A percentile compares a stretch with the other conserved stretches of the same genome.
These are phyloP conservation scores for Phtheirospermum japonicum DNA, from an alignment of 257 asterid species.

Conservation along the genomic window DNA sequence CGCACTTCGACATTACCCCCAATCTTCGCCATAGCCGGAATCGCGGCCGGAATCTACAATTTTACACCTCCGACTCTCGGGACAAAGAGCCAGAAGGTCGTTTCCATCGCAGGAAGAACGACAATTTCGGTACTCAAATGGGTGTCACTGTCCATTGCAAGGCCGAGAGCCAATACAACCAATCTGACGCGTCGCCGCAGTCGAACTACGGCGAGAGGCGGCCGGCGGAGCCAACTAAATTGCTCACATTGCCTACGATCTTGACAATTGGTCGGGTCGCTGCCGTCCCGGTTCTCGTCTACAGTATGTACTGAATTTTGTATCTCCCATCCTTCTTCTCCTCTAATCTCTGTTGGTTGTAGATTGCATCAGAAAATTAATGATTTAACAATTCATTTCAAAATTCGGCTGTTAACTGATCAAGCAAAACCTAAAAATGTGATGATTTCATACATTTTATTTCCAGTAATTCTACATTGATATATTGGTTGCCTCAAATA, in stretches of 20 bases:
- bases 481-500: background rate
- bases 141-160: slow-evolving; percentile 49
- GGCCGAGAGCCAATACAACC: slow-evolving; percentile 31
- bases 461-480: slow-evolving; percentile 10
- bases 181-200: too few species aligned
- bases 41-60: slow-evolving; percentile 27
- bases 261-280: slow-evolving; percentile 92
- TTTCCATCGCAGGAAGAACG: slow-evolving; percentile 27
- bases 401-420: background rate
- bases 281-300: slow-evolving; percentile 72
- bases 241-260: slow-evolving; percentile 93
- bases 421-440: background rate
- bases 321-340: background rate
- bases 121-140: slow-evolving; percentile 44
- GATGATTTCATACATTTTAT: slow-evolving; percentile 12
- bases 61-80: slow-evolving; percentile 32
- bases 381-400: background rate
- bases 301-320: slow-evolving; percentile 50
- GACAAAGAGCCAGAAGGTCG: slow-evolving; percentile 17
- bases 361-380: background rate
- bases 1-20: slow-evolving; percentile 30
- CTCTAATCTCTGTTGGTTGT: slow-evolving; percentile 7
- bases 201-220: slow-evolving; percentile 25
- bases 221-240: slow-evolving; percentile 42
- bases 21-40: slow-evolving; percentile 21